Conservation (phyloP, 2,329 filamentous ascomycete genomes). For the Hymenoscyphus fructigenus region DNA sequence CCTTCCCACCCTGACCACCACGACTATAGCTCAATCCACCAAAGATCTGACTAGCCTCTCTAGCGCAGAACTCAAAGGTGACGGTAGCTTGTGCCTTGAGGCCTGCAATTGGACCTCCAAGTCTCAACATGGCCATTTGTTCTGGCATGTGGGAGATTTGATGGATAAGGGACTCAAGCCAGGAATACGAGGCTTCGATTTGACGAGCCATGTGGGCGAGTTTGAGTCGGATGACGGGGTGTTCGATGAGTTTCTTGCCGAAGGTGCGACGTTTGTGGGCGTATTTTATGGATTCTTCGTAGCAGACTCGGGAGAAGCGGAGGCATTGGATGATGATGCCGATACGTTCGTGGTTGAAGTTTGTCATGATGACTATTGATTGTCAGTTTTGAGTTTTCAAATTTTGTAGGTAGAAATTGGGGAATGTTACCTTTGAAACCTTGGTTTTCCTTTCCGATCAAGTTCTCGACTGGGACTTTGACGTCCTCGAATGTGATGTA, state of each 20-base stretch:
- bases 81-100: conserved; percentile 92
- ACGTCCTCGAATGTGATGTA: conserved; percentile 99
- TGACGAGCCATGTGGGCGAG: conserved; percentile 97
- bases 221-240: conserved; percentile 96
- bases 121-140: conserved; percentile 91
- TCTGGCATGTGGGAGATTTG: conserved; percentile 93
- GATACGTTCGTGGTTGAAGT: conserved; percentile 99
- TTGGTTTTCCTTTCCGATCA: conserved; percentile 96
- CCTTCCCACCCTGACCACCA: conserved; percentile 91
- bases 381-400: conserved; percentile 15
- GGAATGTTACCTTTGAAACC: conserved; percentile 73
- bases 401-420: neutral
- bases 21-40: conserved; percentile 89
- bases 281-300: conserved; percentile 95
- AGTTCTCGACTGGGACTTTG: conserved; percentile 98
- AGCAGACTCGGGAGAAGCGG: conserved; percentile 94
- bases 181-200: conserved; percentile 95
- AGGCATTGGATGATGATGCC: conserved; percentile 98
- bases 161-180: conserved; percentile 93
- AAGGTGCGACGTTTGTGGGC: conserved; percentile 97
- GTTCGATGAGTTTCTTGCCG: conserved; percentile 93
- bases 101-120: conserved; percentile 89
- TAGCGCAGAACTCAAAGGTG: conserved; percentile 96
- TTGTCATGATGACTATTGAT: conserved; percentile 86
- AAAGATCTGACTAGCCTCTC: conserved; percentile 96